phyloP scores from a whole-genome alignment of 2,329 filamentous ascomycete species.

The Lasiodiplodia hormozganensis region DNA sequence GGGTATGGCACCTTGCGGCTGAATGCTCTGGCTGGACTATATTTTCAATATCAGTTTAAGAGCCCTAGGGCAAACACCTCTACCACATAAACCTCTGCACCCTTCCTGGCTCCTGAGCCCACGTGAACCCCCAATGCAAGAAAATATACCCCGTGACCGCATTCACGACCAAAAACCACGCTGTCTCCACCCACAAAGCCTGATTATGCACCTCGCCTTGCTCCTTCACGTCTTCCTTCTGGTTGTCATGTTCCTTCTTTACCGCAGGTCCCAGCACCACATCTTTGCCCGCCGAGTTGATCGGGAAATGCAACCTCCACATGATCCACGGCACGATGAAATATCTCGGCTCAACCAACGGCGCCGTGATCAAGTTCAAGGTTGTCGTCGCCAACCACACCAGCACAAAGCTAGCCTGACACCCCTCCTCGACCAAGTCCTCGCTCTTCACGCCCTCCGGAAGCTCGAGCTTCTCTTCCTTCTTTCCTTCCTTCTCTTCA shows the following conservation, averaged over 20 bases:
- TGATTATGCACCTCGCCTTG: conserved; percentile 42
- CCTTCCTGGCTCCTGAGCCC: conserved; percentile 66
- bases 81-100: conserved; percentile 86
- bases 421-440: conserved; percentile 30
- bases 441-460: conserved; percentile 9
- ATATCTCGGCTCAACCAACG: conserved; percentile 93
- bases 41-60: no score
- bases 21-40: no score
- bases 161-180: conserved; percentile 74
- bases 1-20: no score
- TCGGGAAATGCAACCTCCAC: conserved; percentile 81
- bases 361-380: conserved; percentile 83
- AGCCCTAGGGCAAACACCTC: conserved; percentile 5
- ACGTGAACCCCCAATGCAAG: conserved; percentile 70
- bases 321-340: conserved; percentile 96
- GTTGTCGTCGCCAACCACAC: conserved; percentile 73
- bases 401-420: conserved; percentile 57
- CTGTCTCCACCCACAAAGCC: conserved; percentile 66
- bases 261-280: neutral
- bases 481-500: neutral
- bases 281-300: conserved; percentile 36
- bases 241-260: neutral
- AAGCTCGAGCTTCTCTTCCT: neutral
- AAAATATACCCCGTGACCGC: conserved; percentile 73
- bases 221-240: neutral